phyloP scores from a whole-genome alignment of 495 filamentous ascomycete genomes.

The Penicillium ochrochloron region DNA sequence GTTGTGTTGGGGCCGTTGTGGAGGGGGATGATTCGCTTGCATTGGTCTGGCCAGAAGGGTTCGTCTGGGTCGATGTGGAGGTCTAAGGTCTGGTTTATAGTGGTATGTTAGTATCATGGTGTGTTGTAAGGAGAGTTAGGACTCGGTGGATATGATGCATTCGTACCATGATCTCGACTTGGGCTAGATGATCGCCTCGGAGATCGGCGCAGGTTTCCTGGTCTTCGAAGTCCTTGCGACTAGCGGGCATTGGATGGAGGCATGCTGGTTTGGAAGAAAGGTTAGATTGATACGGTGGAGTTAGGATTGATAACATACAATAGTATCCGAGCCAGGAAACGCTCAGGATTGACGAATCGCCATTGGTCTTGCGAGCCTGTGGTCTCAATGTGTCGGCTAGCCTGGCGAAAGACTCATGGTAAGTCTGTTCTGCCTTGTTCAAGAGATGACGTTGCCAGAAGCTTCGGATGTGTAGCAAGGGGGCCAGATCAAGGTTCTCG shows the following conservation, averaged over 20 bases:
- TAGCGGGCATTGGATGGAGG: conserved; percentile 35
- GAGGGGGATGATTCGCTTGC: conserved; percentile 27
- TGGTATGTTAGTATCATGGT: conserved; percentile 4
- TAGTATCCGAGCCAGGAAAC: conserved; percentile 44
- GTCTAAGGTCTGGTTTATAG: conserved; percentile 27
- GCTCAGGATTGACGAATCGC: conserved; percentile 13
- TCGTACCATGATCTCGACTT: conserved; percentile 34
- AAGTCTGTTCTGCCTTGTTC: conserved; percentile 31
- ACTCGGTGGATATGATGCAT: not conserved
- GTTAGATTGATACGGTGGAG: not conserved
- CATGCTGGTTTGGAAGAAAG: conserved; percentile 30
- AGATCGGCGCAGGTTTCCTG: conserved; percentile 40
- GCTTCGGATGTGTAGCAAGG: conserved; percentile 39
- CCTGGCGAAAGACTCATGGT: conserved; percentile 28
- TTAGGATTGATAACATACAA: conserved; percentile 30
- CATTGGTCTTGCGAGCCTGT: conserved; percentile 16
- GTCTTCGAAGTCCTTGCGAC: conserved; percentile 12
- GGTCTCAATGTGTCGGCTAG: conserved; percentile 27
- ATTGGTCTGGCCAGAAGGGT: conserved; percentile 32
- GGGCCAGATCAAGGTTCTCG: conserved; percentile 21
- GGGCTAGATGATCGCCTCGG: conserved; percentile 22
- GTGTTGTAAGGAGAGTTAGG: not conserved
- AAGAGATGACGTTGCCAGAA: conserved; percentile 47
- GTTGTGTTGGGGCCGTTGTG: not conserved
- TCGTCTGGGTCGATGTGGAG: conserved; percentile 20